phyloP scores from a whole-genome alignment of 2,329 filamentous ascomycete species.

The Aspergillus quadrilineatus region DNA sequence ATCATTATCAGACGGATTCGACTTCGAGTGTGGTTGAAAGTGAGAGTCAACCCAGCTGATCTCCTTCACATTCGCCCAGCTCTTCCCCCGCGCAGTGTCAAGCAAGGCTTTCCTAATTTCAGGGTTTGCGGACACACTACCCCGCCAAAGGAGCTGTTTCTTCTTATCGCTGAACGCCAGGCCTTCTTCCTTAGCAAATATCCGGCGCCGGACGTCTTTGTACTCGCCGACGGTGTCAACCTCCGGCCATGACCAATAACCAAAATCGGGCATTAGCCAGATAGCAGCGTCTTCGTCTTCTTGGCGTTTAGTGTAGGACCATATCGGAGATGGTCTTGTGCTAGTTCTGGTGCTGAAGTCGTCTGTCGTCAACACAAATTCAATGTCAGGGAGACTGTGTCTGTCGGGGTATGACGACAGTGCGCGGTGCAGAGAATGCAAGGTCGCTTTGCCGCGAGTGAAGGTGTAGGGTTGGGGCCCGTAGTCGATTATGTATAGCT shows the following conservation, averaged over 20 bases:
- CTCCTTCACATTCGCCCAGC: conserved; percentile 49
- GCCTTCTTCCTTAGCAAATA: conserved; percentile 39
- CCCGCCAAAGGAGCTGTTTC: conserved; percentile 52
- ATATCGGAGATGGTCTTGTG: conserved; percentile 32
- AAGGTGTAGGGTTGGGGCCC: conserved; percentile 35
- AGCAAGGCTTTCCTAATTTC: conserved; percentile 42
- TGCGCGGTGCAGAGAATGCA: conserved; percentile 51
- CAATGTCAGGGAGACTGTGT: conserved; percentile 47
- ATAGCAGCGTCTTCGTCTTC: conserved; percentile 40
- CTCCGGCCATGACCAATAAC: conserved; percentile 55
- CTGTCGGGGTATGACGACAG: conserved; percentile 42
- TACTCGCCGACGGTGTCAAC: conserved; percentile 45
- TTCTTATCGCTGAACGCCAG: conserved; percentile 40
- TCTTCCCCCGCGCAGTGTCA: conserved; percentile 37
- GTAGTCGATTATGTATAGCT: conserved; percentile 41
- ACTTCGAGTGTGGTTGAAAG: conserved; percentile 27
- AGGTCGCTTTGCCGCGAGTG: conserved; percentile 42
- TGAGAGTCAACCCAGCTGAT: conserved; percentile 43
- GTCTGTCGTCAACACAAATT: conserved; percentile 51
- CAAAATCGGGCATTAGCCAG: conserved; percentile 57
- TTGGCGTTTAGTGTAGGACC: conserved; percentile 45
- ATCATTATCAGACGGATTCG: conserved; percentile 23
- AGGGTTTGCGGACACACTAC: conserved; percentile 41
- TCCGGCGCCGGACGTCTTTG: conserved; percentile 42
- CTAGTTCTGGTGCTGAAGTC: conserved; percentile 36